Percentiles rank a stretch among this genome's conserved stretches.
These are phyloP conservation scores for Beauveria australis DNA, from an alignment of 2,329 filamentous ascomycete species.

Conservation along the genomic window DNA sequence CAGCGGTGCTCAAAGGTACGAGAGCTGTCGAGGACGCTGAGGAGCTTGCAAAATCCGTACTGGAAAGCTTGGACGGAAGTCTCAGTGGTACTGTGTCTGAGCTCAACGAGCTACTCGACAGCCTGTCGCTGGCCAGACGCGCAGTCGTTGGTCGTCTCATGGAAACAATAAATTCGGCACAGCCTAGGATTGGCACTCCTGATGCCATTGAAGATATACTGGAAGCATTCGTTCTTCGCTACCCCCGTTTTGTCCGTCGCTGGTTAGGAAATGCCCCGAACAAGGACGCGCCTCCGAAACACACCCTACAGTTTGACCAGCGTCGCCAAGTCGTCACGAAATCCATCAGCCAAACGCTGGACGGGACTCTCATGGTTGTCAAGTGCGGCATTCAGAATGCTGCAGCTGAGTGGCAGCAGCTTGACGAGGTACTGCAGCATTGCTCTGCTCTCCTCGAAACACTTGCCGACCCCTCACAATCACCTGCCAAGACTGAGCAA, in stretches of 20 bases:
- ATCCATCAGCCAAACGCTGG: conserved; percentile 48
- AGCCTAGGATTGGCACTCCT: conserved; percentile 11
- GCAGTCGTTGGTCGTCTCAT: conserved; percentile 43
- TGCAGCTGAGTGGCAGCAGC: conserved; percentile 41
- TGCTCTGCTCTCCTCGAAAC: conserved; percentile 45
- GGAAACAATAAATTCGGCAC: conserved; percentile 17
- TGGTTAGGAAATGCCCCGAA: conserved; percentile 53
- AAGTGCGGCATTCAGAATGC: conserved; percentile 43
- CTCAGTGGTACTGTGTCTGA: conserved; percentile 52
- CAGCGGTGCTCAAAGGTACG: conserved; percentile 42
- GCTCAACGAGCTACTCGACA: conserved; percentile 52
- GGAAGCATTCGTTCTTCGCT: conserved; percentile 48
- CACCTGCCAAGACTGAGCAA: conserved; percentile 23
- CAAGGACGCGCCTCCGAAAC: conserved; percentile 44
- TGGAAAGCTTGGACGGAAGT: conserved; percentile 48
- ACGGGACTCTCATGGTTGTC: conserved; percentile 49
- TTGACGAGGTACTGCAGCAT: conserved; percentile 51
- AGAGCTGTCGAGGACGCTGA: conserved; percentile 29
- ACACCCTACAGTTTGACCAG: conserved; percentile 53
- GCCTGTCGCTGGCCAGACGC: conserved; percentile 47
- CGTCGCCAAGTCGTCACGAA: conserved; percentile 44
- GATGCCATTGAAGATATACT: conserved; percentile 30
- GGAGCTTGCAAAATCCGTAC: conserved; percentile 37
- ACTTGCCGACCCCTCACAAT: conserved; percentile 33
- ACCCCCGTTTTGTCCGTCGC: conserved; percentile 51